Evolutionary conservation across 345 rosid species (phyloP), one percentile per base, ranked within the genome.

Genomic region (Luvunga scandens): DNA sequence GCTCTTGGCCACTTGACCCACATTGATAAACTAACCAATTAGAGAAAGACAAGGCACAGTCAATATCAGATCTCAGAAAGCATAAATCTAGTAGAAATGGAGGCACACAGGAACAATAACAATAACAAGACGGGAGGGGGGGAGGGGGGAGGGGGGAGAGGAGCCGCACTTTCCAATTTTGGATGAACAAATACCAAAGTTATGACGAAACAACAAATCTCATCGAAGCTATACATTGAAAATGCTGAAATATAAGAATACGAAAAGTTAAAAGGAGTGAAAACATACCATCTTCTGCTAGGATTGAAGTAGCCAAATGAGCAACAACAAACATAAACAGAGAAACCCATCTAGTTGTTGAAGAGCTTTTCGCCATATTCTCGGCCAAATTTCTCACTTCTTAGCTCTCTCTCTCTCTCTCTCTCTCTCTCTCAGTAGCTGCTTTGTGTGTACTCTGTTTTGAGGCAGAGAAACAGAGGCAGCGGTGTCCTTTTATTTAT

Each of bases 211-310:
- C 1, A 9, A 60, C 69, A 33, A 9, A 4, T 28, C 42, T 2
- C 10, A 55, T 56, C 45, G 22, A 22, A n/a, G 50, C 42, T 34
- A 50, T 7, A 66, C 9, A 10, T 75, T 13, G 16, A 7, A 27
- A 75, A 36, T 33, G 16, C 27, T 21, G 69, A 70, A 16, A 71
- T 73, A 36, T 16, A 6, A n/a, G 62, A 2, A 53, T 59, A 59
- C 53, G 24, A 63, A 21, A 9, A 63, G 45, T 22, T 18, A 53
- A 5, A 34, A 53, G 39, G 42, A 39, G 71, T 53, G 59, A 64
- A 69, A 81, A 74, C 85, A 34, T 88, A 94, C 98, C 98, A 83
- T 94, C 98, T 64, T 92, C 92, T 3, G 85, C 90, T 1, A 53
- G 50, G 13, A 84, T 84, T 57, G 88, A 63, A 60, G 90, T 8